Evolutionary conservation across 1,284 basidiomycete genomes (phyloP).

Genomic region (Tilletiopsis washingtonensis): DNA sequence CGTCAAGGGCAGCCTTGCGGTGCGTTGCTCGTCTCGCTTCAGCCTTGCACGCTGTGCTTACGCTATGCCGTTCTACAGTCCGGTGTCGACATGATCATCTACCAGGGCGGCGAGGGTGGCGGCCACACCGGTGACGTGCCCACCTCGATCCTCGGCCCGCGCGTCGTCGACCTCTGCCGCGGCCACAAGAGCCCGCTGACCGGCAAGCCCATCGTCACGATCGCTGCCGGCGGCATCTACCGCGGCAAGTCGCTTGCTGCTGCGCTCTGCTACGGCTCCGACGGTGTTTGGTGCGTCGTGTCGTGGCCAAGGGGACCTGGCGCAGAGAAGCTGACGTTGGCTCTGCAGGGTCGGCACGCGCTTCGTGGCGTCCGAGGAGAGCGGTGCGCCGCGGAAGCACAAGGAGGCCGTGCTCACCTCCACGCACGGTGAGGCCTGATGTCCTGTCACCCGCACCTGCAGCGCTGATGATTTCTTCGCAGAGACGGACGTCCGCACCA

Average conservation of each 20-base stretch:
- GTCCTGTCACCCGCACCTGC: too few relatives aligned
- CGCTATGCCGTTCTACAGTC: too few relatives aligned
- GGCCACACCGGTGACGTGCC: conserved; percentile 42
- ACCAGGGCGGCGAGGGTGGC: conserved; percentile 40
- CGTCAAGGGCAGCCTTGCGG: conserved; percentile 35
- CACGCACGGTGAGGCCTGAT: conserved; percentile 18
- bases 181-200: conserved; percentile 36
- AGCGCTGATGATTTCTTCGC: neutral
- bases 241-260: conserved; percentile 36
- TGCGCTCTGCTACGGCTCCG: conserved; percentile 29
- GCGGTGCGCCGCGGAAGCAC: conserved; percentile 36
- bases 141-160: conserved; percentile 27
- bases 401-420: conserved; percentile 40
- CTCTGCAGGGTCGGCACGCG: conserved; percentile 71
- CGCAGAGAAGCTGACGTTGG: too few relatives aligned
- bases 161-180: conserved; percentile 33
- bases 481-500: conserved; percentile 28
- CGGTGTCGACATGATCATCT: conserved; percentile 41
- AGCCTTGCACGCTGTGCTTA: too few relatives aligned
- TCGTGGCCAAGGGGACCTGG: too few relatives aligned
- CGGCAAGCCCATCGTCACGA: conserved; percentile 33
- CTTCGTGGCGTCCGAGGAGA: conserved; percentile 61
- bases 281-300: conserved; percentile 42
- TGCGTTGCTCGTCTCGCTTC: too few relatives aligned
- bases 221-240: conserved; percentile 37